These are phyloP conservation scores for Rosa multiflora DNA, from an alignment of 306 rosid species.

Conservation along the genomic window DNA sequence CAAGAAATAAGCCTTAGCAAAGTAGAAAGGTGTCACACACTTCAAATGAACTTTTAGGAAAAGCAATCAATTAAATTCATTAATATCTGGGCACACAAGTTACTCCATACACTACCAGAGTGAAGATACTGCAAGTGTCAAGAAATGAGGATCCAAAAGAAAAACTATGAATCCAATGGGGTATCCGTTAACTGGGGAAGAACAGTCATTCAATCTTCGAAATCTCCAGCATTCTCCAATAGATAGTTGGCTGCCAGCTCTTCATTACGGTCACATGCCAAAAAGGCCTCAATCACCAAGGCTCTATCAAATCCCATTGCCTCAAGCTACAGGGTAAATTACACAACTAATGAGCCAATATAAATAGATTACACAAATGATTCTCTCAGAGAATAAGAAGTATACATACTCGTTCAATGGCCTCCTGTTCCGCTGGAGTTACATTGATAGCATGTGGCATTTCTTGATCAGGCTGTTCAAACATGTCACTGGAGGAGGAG, in stretches of 20 bases:
- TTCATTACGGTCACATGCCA: slow-evolving; percentile 95
- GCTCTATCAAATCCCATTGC: slow-evolving; percentile 99
- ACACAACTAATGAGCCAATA: slow-evolving; percentile 10
- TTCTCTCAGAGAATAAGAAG: slow-evolving; percentile 1
- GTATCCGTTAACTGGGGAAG: slow-evolving; percentile 18
- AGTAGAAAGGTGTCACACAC: neutral
- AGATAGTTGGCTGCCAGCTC: slow-evolving; percentile 93
- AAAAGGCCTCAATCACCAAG: slow-evolving; percentile 87
- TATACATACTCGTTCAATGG: slow-evolving; percentile 71
- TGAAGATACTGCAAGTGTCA: slow-evolving; percentile 31
- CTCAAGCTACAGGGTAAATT: slow-evolving; percentile 58
- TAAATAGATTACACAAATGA: slow-evolving; percentile 4
- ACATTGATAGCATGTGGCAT: slow-evolving; percentile 96
- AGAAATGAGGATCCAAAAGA: slow-evolving; percentile 34
- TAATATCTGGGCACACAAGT: slow-evolving; percentile 15
- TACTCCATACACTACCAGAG: slow-evolving; percentile 45
- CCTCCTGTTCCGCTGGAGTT: slow-evolving; percentile 91
- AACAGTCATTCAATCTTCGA: slow-evolving; percentile 60
- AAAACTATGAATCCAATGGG: slow-evolving; percentile 53
- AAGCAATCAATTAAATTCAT: slow-evolving; percentile 24
- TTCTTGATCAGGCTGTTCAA: slow-evolving; percentile 92
- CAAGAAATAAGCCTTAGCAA: neutral
- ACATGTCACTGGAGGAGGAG: slow-evolving; percentile 59
- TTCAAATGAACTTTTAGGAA: slow-evolving; percentile 9
- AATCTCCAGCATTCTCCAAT: slow-evolving; percentile 89